Conservation (phyloP, 495 filamentous ascomycete genomes). For the Venustampulla echinocandica region DNA sequence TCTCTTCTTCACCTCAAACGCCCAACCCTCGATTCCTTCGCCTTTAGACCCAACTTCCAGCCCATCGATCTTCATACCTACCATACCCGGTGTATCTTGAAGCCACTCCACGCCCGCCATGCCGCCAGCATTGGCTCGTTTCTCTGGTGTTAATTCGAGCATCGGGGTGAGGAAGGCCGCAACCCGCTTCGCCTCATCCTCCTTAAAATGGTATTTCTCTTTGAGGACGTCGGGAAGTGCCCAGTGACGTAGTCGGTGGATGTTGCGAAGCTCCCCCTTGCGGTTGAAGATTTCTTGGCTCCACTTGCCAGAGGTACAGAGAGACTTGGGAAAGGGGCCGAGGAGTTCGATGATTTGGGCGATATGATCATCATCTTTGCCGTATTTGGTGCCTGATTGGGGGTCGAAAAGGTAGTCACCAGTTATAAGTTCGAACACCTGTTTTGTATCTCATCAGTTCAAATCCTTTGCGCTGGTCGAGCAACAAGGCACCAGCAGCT, state of each 20-base stretch:
- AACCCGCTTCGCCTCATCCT: constrained; percentile 67
- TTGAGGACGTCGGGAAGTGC: constrained; percentile 85
- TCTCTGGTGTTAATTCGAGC: constrained; percentile 80
- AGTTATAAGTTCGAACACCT: constrained; percentile 97
- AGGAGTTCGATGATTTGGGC: constrained; percentile 98
- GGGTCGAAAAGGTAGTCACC: constrained; percentile 99
- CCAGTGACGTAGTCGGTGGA: constrained; percentile 95
- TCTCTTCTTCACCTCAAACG: constrained; percentile 79
- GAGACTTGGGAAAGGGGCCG: constrained; percentile 83
- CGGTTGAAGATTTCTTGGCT: constrained; percentile 98
- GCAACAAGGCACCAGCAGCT: too few species aligned
- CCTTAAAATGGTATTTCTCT: constrained; percentile 93
- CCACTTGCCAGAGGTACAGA: constrained; percentile 91
- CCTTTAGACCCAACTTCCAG: constrained; percentile 72
- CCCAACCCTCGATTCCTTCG: constrained; percentile 95
- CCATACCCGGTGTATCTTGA: constrained; percentile 80
- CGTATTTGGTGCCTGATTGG: constrained; percentile 97
- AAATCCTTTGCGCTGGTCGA: background rate
- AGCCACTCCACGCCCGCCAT: constrained; percentile 82
- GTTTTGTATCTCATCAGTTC: constrained; percentile 4
- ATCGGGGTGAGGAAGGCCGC: constrained; percentile 85
- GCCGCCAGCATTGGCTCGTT: constrained; percentile 88
- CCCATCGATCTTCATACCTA: constrained; percentile 57
- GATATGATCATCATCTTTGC: constrained; percentile 99
- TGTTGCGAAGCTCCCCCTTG: constrained; percentile 95